Percentiles rank a stretch among this genome's conserved stretches.
Evolutionary conservation across 345 rosid genomes (phyloP).

Genomic region (Citropsis articulata): DNA sequence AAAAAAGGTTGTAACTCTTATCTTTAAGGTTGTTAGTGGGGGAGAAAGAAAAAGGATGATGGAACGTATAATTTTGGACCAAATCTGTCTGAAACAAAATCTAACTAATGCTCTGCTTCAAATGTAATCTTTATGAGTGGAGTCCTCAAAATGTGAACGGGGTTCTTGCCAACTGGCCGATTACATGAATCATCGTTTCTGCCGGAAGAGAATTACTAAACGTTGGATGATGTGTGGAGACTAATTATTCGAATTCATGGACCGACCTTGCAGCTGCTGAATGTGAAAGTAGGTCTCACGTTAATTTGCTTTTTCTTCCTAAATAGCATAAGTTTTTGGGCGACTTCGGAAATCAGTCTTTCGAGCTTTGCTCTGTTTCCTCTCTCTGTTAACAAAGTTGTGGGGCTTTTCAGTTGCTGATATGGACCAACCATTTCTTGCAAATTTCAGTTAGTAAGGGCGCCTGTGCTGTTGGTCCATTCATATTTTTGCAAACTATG

Average conservation of each 20-base stretch:
- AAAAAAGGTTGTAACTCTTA: not conserved
- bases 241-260: no score
- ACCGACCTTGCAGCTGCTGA: no score
- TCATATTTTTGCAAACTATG: not conserved
- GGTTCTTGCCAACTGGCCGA: constrained; percentile 4
- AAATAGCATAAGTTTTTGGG: not conserved
- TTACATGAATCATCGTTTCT: not conserved
- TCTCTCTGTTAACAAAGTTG: not conserved
- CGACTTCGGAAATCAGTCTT: not conserved
- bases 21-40: constrained; percentile 12
- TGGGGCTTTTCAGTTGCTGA: not conserved
- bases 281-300: no score
- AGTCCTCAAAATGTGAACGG: not conserved
- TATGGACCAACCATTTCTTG: not conserved
- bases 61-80: constrained; percentile 9
- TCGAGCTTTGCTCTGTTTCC: not conserved
- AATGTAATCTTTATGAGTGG: not conserved
- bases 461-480: not conserved
- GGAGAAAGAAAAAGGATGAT: not conserved
- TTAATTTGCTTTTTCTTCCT: no score
- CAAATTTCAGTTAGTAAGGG: not conserved
- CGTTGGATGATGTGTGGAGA: no score
- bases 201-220: not conserved
- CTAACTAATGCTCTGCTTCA: constrained; percentile 1
- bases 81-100: constrained; percentile 3